Evolutionary conservation across 129 eudicot genomes (phyloP).

Genomic region (Centaurea solstitialis): DNA sequence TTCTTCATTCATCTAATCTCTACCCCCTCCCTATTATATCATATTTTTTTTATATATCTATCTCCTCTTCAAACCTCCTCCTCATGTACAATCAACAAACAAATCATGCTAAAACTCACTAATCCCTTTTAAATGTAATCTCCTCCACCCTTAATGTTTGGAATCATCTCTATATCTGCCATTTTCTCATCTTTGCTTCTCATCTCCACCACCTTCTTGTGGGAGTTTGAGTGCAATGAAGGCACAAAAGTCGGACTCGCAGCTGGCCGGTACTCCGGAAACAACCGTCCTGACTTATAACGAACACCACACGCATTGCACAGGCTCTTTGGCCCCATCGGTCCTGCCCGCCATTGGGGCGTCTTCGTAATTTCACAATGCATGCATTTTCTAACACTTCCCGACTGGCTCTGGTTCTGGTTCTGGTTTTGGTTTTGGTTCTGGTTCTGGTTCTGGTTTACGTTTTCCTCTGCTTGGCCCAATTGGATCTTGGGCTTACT

Average conservation of each 20-base stretch:
- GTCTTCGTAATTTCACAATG: slow-evolving; percentile 98
- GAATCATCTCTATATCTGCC: slow-evolving; percentile 31
- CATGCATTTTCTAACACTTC: slow-evolving; percentile 75
- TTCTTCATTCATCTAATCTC: slow-evolving; percentile 21
- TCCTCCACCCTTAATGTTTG: slow-evolving; percentile 27
- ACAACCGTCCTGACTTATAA: slow-evolving; percentile 85
- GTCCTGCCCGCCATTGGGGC: slow-evolving; percentile 99
- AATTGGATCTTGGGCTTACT: slow-evolving; percentile 38
- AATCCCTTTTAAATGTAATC: slow-evolving; percentile 32
- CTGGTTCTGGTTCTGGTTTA: slow-evolving; percentile 20
- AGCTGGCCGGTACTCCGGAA: slow-evolving; percentile 97
- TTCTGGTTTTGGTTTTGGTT: slow-evolving; percentile 17
- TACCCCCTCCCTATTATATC: slow-evolving; percentile 28
- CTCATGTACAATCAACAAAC: slow-evolving; percentile 30
- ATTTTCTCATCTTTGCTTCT: slow-evolving; percentile 43
- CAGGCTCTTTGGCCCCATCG: slow-evolving; percentile 93
- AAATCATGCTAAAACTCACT: slow-evolving; percentile 27
- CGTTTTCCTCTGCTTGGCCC: slow-evolving; percentile 24
- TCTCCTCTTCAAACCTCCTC: slow-evolving; percentile 13
- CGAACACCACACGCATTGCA: slow-evolving; percentile 99
- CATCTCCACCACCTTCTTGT: slow-evolving; percentile 97
- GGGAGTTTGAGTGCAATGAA: slow-evolving; percentile 90
- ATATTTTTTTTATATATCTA: slow-evolving; percentile 5
- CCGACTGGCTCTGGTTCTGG: slow-evolving; percentile 27
- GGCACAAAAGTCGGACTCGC: slow-evolving; percentile 94